Evolutionary conservation across 352 stramenopile species (phyloP).

Genomic region (Detonula confervacea): DNA sequence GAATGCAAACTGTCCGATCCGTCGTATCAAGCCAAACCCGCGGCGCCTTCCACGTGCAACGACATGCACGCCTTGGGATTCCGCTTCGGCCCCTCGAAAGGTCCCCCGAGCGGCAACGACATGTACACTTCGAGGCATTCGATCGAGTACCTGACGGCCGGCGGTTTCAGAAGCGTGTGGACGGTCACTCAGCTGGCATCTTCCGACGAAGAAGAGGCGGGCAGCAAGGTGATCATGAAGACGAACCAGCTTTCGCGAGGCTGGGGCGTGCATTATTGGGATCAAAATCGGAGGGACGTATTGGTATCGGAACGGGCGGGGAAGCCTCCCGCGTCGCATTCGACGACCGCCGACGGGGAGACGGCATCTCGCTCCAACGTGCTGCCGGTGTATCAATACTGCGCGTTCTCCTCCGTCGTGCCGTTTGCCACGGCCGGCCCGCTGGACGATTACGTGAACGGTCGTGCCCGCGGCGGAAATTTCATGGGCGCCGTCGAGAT

Average conservation of each 20-base stretch:
- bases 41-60: conserved; percentile 31
- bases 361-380: conserved; percentile 17
- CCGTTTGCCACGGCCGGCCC: conserved; percentile 10
- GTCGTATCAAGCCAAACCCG: conserved; percentile 13
- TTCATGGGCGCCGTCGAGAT: neutral
- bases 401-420: conserved; percentile 16
- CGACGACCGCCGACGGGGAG: no score
- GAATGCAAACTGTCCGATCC: conserved; percentile 25
- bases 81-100: neutral
- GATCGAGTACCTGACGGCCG: conserved; percentile 5
- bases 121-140: neutral
- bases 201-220: neutral
- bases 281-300: conserved; percentile 12
- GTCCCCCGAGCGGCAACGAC: neutral
- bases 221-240: neutral
- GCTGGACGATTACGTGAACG: conserved; percentile 27
- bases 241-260: neutral
- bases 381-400: conserved; percentile 31
- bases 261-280: neutral
- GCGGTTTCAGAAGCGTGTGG: conserved; percentile 9
- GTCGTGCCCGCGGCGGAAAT: neutral
- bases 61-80: conserved; percentile 28
- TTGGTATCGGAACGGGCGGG: conserved; percentile 23
- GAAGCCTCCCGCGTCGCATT: neutral
- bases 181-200: neutral